Evolutionary conservation across 1,139 yeast species (phyloP), one percentile per base, ranked within the genome.

Genomic region (Lodderomyces beijingensis): DNA sequence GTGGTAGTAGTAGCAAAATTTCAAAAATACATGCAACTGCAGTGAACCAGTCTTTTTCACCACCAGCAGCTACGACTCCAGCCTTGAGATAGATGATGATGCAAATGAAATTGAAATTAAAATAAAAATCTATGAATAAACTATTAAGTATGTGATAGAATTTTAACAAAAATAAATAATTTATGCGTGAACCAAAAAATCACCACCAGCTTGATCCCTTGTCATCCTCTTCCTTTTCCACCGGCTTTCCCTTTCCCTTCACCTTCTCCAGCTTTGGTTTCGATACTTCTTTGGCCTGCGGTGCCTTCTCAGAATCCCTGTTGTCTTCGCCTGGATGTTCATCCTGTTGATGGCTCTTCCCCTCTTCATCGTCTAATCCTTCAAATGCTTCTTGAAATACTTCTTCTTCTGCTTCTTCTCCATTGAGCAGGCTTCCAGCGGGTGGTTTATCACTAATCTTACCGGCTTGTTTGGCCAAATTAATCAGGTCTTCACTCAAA

Each of bases 281-380:
- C 11, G 9, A 19, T 10, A 19, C 7, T 19, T 19, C 10, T 19
- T 10, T 10, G 7, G 7, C 10, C 10, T 19, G 7, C 21, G 7
- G 21, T 19, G n/a, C 28, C 7, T 16, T 22, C 13, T 18, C 22
- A 23, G 16, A 17, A 30, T 30, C 33, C 18, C 25, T 18, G 18
- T 23, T 25, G 25, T 30, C 33, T 10, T 30, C 33, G 19, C 24
- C 18, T 9, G 33, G 28, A 25, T 30, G 33, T 13, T 30, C 33
- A 30, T 30, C 33, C 20, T 30, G 33, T 25, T 30, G 33, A 6
- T n/a, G 26, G 13, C 13, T 10, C 13, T 23, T 23, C 13, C 11
- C 12, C 25, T 23, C 14, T 23, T 12, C 9, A n/a, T 23, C 25
- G 14, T 16, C 18, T 15, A 29, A 27, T 18, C 27, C 18, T 14